Base-by-base conservation (phyloP, 1,284 basidiomycete genomes). In the Cutaneotrichosporon arboriforme region DNA sequence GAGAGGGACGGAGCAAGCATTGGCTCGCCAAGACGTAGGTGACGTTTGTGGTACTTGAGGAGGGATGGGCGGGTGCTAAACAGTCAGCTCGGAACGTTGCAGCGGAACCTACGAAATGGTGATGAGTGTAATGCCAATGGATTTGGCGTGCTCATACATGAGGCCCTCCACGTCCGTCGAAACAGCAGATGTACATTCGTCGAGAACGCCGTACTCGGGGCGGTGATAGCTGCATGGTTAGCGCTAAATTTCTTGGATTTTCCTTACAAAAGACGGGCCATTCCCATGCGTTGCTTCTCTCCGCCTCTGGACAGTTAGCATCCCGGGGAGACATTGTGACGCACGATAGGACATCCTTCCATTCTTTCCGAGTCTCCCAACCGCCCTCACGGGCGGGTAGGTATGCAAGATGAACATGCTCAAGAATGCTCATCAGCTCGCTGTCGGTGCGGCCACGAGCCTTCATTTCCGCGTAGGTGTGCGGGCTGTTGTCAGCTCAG, bases 101-200 rank as follows among this genome's bases (percentile, higher is more conserved):
- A 73, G 65, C 14, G 68, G 78, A 12, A 55, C 72, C 61, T 41
- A 74, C 69, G 90, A 92, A 46, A 94, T 90, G 5, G 91, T 94
- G 60, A 97, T 87, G 43, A 98, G 80, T 0, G 93, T 96, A 66
- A 97, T 93, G 2, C 87, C 91, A 13, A 91, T 76, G n/a, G 84
- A 81, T 74, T 97, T 97, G 35, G 89, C 88, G 62, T 90, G 85
- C 68, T 94, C 87, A 76, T 97, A 97, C 90, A 98, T 93, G 56
- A 86, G 79, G 0, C 92, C 92, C 70, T 97, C 93, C 18, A 97
- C 91, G 67, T 97, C 94, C 52, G 89, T 91, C 9, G 91, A 96
- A 7, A 98, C 92, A 1, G 94, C 94, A 58, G 88, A 91, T 4
- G 93, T 97, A 75, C 90, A 94, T 72, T 97, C 93, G 69, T 80